phyloP scores from a whole-genome alignment of 768 basidiomycete genomes.

The Crepidotus variabilis region DNA sequence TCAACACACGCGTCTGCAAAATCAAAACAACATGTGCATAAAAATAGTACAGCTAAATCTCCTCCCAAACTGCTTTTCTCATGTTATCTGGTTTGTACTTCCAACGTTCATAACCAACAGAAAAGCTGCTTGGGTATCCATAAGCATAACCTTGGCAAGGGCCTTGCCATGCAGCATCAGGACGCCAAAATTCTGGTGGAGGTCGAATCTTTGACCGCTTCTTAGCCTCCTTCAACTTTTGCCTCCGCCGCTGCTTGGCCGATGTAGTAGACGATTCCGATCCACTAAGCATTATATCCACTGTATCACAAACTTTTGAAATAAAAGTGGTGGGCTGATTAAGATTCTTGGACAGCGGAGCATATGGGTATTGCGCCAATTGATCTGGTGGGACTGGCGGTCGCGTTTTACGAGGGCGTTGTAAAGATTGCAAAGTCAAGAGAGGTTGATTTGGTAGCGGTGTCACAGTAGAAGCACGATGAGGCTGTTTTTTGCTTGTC shows the following conservation, averaged over 20 bases:
- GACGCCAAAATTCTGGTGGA: constrained; percentile 37
- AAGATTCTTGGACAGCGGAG: constrained; percentile 7
- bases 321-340: constrained; percentile 1
- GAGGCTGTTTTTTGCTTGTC: not conserved
- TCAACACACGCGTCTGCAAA: too few relatives aligned
- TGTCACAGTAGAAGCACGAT: not conserved
- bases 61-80: constrained; percentile 7
- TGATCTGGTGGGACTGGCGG: constrained; percentile 30
- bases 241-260: constrained; percentile 9
- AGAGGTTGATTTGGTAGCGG: constrained; percentile 17
- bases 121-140: constrained; percentile 33
- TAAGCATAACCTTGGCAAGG: constrained; percentile 41
- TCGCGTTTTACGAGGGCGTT: constrained; percentile 33
- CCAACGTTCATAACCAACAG: constrained; percentile 5
- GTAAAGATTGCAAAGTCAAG: constrained; percentile 25
- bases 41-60: too few relatives aligned
- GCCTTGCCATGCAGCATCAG: constrained; percentile 29
- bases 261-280: constrained; percentile 10
- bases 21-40: too few relatives aligned
- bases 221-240: constrained; percentile 7
- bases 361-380: constrained; percentile 32
- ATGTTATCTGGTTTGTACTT: constrained; percentile 9
- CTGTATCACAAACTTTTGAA: constrained; percentile 17
- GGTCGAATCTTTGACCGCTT: constrained; percentile 20
- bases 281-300: constrained; percentile 15